Conservation (phyloP, 1,284 basidiomycete genomes). For the Ceratobasidium sp. region DNA sequence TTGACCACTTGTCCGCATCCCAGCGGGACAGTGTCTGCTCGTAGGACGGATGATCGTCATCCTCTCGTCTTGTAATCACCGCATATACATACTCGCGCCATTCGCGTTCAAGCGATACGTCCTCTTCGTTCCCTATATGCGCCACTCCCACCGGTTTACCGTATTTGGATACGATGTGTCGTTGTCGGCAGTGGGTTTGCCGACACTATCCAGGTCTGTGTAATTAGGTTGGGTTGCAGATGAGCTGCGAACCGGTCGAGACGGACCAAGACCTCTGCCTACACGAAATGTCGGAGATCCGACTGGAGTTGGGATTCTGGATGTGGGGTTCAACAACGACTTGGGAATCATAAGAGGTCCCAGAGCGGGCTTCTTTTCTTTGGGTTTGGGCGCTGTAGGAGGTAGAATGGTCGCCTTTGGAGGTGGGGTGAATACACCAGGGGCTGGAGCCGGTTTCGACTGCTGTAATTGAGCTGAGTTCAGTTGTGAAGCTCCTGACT, state of each 20-base stretch:
- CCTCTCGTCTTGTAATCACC: not conserved
- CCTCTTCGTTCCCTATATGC: not conserved
- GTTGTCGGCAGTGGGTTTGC: not conserved
- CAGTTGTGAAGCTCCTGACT: not conserved
- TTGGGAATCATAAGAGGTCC: too few relatives aligned
- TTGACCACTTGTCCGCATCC: not conserved
- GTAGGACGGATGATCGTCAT: constrained; percentile 5
- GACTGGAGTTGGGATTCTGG: too few relatives aligned
- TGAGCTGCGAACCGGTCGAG: not conserved
- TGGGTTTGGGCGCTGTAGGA: not conserved
- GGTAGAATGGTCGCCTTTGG: not conserved
- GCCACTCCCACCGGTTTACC: not conserved
- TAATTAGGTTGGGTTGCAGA: not conserved
- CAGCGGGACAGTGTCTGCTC: not conserved
- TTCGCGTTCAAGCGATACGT: not conserved
- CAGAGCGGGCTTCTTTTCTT: too few relatives aligned
- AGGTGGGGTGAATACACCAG: not conserved
- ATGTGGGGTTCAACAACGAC: too few relatives aligned
- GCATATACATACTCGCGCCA: not conserved
- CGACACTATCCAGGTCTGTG: not conserved
- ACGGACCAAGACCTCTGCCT: too few relatives aligned
- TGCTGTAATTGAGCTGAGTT: too few relatives aligned
- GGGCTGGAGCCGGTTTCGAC: not conserved
- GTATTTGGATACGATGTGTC: not conserved
- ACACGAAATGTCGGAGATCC: too few relatives aligned